These are phyloP conservation scores for Suillus variegatus DNA, from an alignment of 768 basidiomycete genomes.

Conservation along the genomic window DNA sequence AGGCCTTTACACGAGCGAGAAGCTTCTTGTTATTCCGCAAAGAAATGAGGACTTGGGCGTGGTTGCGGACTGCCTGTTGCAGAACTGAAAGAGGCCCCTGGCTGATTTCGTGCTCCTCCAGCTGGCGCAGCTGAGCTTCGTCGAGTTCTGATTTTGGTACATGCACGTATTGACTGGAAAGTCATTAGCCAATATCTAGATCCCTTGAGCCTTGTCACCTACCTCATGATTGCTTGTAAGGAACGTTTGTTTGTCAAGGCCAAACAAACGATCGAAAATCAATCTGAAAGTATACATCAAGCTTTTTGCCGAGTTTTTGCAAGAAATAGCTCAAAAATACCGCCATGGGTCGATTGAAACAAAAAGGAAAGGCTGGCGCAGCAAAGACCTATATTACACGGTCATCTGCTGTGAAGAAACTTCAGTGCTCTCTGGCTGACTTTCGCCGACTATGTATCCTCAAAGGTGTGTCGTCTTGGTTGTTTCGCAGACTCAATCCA, in stretches of 20 bases:
- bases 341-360: slow-evolving; percentile 72
- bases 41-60: slow-evolving; percentile 96
- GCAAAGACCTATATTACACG: slow-evolving; percentile 92
- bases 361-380: slow-evolving; percentile 89
- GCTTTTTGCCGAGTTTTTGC: not conserved
- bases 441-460: slow-evolving; percentile 96
- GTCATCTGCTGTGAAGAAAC: slow-evolving; percentile 87
- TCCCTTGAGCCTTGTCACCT: slow-evolving; percentile 13
- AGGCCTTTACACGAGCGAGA: slow-evolving; percentile 93
- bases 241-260: slow-evolving; percentile 28
- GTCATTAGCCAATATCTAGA: slow-evolving; percentile 12
- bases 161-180: slow-evolving; percentile 88
- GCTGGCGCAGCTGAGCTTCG: slow-evolving; percentile 91
- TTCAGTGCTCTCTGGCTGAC: slow-evolving; percentile 95
- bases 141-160: slow-evolving; percentile 97
- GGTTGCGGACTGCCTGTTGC: slow-evolving; percentile 96
- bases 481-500: slow-evolving; percentile 5
- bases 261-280: slow-evolving; percentile 28
- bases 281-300: not conserved
- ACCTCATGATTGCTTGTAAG: slow-evolving; percentile 34
- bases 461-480: slow-evolving; percentile 67
- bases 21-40: slow-evolving; percentile 98
- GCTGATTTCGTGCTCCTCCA: slow-evolving; percentile 98
- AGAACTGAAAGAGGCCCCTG: slow-evolving; percentile 96
- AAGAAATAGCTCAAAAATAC: not conserved